Base-by-base conservation (phyloP, 129 eudicot species). In the Helichrysum umbraculigerum region DNA sequence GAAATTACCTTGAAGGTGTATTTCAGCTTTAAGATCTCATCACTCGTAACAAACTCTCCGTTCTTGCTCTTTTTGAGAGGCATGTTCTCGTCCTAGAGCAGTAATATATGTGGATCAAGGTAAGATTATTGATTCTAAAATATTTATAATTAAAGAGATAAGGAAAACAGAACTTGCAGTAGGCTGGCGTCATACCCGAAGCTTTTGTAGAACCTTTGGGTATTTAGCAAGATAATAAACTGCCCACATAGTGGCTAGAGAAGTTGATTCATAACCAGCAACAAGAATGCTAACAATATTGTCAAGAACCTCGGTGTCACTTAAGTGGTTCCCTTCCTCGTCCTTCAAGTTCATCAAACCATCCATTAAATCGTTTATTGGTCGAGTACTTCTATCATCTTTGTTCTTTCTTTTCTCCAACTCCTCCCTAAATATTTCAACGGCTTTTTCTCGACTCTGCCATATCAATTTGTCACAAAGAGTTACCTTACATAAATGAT, bases 191-290 rank as follows among this genome's bases (percentile, higher is more conserved):
- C 66, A 11, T 84, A 89, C 94, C 91, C 79, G 90, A 63, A 89
- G 94, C 78, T 82, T 84, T 34, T 86, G 68, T 74, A 89, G 91
- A 78, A 84, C 89, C 71, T 77, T 51, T 6, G 95, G 91, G 50
- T 69, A 84, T 47, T 84, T 86, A 34, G 95, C 95, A 42, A 89
- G 87, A 39, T 76, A 83, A 80, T 84, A 84, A 33, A 86, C 50
- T 51, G 87, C 86, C 91, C 89, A 89, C 81, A 73, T 86, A 1
- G 86, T 76, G 1, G 83, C 72, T 3, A 79, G 66, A 32, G 84
- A 29, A 68, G 83, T 89, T 21, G 91, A 60, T 37, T 68, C 76
- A 70, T 84, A 84, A 76, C 85, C 89, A 30, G 78, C 87, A 19
- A 79, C 63, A 32, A 84, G 76, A 51, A 83, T 21, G 71, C 72